Conservation (phyloP, 2,329 filamentous ascomycete species). For the Fusarium xylarioides region DNA sequence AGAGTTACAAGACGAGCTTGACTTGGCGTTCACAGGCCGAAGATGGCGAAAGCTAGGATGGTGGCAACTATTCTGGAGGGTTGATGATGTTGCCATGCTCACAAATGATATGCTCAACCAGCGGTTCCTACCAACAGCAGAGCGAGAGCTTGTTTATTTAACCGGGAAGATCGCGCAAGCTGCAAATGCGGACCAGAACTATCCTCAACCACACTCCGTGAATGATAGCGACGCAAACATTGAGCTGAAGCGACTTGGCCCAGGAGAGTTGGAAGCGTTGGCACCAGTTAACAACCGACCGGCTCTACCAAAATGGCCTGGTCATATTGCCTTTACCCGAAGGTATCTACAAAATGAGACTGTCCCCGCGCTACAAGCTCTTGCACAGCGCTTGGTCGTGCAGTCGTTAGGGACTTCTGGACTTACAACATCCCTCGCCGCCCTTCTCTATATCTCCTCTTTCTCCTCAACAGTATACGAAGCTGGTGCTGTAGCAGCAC, state of each 20-base stretch:
- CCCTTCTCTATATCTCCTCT: slow-evolving; percentile 65
- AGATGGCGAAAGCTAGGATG: slow-evolving; percentile 84
- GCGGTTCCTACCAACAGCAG: slow-evolving; percentile 79
- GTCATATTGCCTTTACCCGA: slow-evolving; percentile 77
- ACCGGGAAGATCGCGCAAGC: slow-evolving; percentile 75
- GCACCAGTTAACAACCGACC: slow-evolving; percentile 34
- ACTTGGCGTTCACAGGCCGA: slow-evolving; percentile 77
- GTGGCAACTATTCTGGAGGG: slow-evolving; percentile 96
- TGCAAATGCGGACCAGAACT: slow-evolving; percentile 43
- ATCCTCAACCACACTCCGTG: slow-evolving; percentile 49
- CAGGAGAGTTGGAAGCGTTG: slow-evolving; percentile 40
- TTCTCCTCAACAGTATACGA: slow-evolving; percentile 66
- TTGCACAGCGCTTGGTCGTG: slow-evolving; percentile 78
- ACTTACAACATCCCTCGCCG: slow-evolving; percentile 64
- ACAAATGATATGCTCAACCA: slow-evolving; percentile 80
- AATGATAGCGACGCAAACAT: not conserved
- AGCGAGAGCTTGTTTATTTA: slow-evolving; percentile 84
- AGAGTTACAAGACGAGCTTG: slow-evolving; percentile 83
- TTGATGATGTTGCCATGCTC: slow-evolving; percentile 89
- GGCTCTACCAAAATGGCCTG: slow-evolving; percentile 69
- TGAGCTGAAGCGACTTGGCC: slow-evolving; percentile 33
- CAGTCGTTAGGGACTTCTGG: slow-evolving; percentile 79
- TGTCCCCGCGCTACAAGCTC: slow-evolving; percentile 74
- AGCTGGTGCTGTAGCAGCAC: slow-evolving; percentile 67
- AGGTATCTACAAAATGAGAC: slow-evolving; percentile 71